A percentile compares a stretch with the other conserved stretches of the same genome.
Evolutionary conservation across 2,329 filamentous ascomycete species (phyloP).

Genomic region (Ophiocordyceps australis): DNA sequence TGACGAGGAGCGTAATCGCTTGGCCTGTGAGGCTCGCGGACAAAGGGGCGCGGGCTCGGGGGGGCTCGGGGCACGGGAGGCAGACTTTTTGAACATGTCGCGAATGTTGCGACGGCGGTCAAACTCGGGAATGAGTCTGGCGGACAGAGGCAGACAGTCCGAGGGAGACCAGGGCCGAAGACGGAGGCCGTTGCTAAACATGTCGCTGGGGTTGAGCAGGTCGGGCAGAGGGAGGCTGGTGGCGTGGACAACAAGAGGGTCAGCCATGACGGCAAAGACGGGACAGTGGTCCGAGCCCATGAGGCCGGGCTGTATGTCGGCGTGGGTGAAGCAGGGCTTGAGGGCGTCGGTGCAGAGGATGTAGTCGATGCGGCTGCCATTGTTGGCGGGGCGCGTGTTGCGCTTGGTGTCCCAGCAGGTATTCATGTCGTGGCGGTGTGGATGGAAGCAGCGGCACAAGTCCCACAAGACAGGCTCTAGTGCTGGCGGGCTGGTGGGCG

Average conservation of each 20-base stretch:
- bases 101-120: slow-evolving; percentile 69
- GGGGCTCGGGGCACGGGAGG: too few species aligned
- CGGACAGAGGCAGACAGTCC: slow-evolving; percentile 57
- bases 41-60: too few species aligned
- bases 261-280: slow-evolving; percentile 60
- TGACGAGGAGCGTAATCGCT: too few species aligned
- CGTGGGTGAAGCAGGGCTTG: slow-evolving; percentile 59
- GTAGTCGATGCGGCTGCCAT: slow-evolving; percentile 85
- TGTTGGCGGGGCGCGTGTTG: slow-evolving; percentile 91
- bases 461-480: slow-evolving; percentile 68
- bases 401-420: slow-evolving; percentile 94
- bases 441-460: slow-evolving; percentile 66
- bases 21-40: too few species aligned
- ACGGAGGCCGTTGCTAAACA: slow-evolving; percentile 51
- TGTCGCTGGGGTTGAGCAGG: slow-evolving; percentile 57
- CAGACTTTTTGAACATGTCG: slow-evolving; percentile 98
- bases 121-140: slow-evolving; percentile 74
- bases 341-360: slow-evolving; percentile 67
- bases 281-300: slow-evolving; percentile 96
- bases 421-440: slow-evolving; percentile 72
- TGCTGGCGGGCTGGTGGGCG: too few species aligned
- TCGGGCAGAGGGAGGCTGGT: slow-evolving; percentile 41
- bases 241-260: slow-evolving; percentile 34
- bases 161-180: slow-evolving; percentile 47
- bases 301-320: slow-evolving; percentile 83